Evolutionary conservation across 2,329 filamentous ascomycete genomes (phyloP).

Genomic region (Dactylellina leptospora): DNA sequence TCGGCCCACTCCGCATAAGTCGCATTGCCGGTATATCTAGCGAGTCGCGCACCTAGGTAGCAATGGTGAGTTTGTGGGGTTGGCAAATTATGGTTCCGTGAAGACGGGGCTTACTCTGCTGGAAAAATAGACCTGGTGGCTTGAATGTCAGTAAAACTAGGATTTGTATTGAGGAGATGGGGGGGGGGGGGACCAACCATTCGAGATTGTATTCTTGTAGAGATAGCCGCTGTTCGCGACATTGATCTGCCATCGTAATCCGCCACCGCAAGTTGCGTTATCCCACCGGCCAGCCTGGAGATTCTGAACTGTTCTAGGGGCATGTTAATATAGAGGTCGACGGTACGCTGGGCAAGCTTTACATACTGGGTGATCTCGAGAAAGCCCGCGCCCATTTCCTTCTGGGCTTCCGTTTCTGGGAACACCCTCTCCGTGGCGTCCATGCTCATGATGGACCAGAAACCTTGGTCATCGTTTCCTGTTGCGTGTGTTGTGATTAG

Average conservation of each 20-base stretch:
- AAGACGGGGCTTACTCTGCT: constrained; percentile 19
- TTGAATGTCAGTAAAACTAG: constrained; percentile 57
- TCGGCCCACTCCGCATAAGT: constrained; percentile 72
- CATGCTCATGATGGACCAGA: constrained; percentile 75
- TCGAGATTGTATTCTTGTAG: constrained; percentile 69
- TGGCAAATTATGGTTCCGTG: background rate
- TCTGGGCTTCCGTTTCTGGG: constrained; percentile 64
- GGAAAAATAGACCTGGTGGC: constrained; percentile 54
- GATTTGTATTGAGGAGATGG: too few species aligned
- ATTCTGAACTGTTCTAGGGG: constrained; percentile 80
- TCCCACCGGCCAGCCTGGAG: constrained; percentile 80
- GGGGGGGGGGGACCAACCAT: constrained; percentile 64
- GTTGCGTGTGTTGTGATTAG: constrained; percentile 59
- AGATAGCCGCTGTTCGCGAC: constrained; percentile 74
- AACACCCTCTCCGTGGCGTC: constrained; percentile 72
- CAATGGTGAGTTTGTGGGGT: background rate
- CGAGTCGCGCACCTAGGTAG: constrained; percentile 60
- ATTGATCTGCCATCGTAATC: constrained; percentile 86
- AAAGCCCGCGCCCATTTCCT: constrained; percentile 40
- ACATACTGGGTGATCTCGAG: constrained; percentile 45
- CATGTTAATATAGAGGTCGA: constrained; percentile 69
- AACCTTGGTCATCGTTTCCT: constrained; percentile 77
- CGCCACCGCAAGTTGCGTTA: constrained; percentile 72
- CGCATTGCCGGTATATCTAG: constrained; percentile 66
- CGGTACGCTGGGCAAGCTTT: constrained; percentile 61